phyloP scores from a whole-genome alignment of 2,329 filamentous ascomycete species.

The Rosellinia necatrix region DNA sequence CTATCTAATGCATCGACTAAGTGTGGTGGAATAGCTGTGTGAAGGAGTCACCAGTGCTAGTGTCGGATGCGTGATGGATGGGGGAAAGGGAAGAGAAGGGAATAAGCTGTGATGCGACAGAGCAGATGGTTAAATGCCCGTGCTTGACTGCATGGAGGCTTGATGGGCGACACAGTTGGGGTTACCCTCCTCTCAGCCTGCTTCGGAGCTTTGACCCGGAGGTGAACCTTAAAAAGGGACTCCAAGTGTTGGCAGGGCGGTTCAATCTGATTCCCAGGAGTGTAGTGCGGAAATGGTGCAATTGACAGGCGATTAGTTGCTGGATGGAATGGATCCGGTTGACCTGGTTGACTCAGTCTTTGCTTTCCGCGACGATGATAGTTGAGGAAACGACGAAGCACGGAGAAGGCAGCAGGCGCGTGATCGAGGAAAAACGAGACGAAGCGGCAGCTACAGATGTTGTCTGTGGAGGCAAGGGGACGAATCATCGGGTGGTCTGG shows the following conservation, averaged over 20 bases:
- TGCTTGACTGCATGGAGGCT: conserved; percentile 14
- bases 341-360: too few relatives aligned
- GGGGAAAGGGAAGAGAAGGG: conserved; percentile 16
- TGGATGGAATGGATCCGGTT: too few relatives aligned
- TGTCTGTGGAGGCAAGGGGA: conserved; percentile 11
- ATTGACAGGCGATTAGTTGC: not conserved
- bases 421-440: conserved; percentile 15
- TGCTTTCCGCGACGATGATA: not conserved
- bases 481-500: conserved; percentile 6
- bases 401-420: conserved; percentile 8
- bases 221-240: not conserved
- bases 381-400: not conserved
- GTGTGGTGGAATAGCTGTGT: conserved; percentile 4
- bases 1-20: conserved; percentile 1
- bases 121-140: conserved; percentile 28
- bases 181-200: conserved; percentile 24
- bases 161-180: conserved; percentile 14
- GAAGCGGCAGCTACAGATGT: conserved; percentile 12
- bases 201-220: conserved; percentile 12
- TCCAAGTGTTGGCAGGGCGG: not conserved
- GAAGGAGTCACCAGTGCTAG: not conserved
- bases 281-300: not conserved
- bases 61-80: not conserved
- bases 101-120: conserved; percentile 26
- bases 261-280: not conserved